Evolutionary conservation across 495 filamentous ascomycete species (phyloP), one percentile per base, ranked within the genome.

Genomic region (Patellaria atrata): DNA sequence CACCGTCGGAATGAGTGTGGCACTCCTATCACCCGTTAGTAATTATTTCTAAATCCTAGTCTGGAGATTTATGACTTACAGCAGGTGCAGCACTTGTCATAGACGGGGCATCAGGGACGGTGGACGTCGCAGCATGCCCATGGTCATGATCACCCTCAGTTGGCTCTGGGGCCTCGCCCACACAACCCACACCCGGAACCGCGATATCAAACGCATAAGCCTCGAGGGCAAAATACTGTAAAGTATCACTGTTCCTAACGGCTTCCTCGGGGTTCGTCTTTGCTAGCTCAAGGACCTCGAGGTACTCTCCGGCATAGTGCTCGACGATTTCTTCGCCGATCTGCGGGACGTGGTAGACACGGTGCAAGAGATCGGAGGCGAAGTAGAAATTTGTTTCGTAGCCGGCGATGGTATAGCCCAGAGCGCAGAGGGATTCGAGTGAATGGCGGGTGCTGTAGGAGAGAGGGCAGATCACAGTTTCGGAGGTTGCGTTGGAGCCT

Each of bases 401-500:
- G 10, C 36, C 41, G 3, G 66, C 52, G 4, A 74, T 61, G 7
- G 57, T 65, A 48, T 69, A 70, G 17, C 71, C 71, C 23, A 60
- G 46, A 1, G 55, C 59, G 39, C 70, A 75, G 47, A 75, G 56
- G 4, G 58, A 57, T 12, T 59, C 58, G 15, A 75, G 64, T 12
- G 58, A 58, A 19, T 56, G 57, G 13, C 71, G 63, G 9, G 50
- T 58, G 2, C 41, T 35, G 46, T 62, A 75, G 14, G 69, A 73
- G 10, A 67, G 54, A 6, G 60, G 56, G 51, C 70, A 77, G 47
- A 77, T 73, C 25, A 74, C 72, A 18, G 72, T 75, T 45, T 75
- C 67, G 5, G 58, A 49, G 4, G 69, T 70, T 5, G 61, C 66
- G 39, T 73, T 74, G 19, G 46, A 38, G 38, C 70, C 70, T 20